Conservation (phyloP, 345 rosid species). For the Salix dunnii region DNA sequence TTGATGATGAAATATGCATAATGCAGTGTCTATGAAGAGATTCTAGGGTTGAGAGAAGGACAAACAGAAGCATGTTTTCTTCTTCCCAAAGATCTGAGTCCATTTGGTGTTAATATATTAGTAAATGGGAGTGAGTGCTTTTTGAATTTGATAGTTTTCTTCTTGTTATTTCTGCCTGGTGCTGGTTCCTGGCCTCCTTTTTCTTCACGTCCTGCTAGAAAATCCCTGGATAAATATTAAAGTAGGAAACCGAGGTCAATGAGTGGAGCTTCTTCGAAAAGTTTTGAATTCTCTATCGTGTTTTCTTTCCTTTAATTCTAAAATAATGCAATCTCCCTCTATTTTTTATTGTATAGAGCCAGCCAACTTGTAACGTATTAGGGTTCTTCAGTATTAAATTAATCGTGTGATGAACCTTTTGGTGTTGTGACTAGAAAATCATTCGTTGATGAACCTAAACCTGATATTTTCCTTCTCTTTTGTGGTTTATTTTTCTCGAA, state of each 20-base stretch:
- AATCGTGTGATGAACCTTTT: background rate
- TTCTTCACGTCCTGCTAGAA: slow-evolving; percentile 17
- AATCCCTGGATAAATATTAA: slow-evolving; percentile 15
- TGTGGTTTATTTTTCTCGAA: background rate
- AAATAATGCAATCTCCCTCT: slow-evolving; percentile 6
- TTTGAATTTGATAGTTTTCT: slow-evolving; percentile 59
- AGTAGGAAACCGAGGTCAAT: slow-evolving; percentile 46
- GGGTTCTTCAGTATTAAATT: background rate
- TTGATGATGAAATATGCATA: slow-evolving; percentile 36
- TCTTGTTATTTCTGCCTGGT: slow-evolving; percentile 65
- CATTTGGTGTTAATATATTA: slow-evolving; percentile 32
- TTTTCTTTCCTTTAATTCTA: slow-evolving; percentile 8
- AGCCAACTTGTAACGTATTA: slow-evolving; percentile 23
- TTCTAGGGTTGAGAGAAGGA: slow-evolving; percentile 64
- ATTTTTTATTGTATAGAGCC: background rate
- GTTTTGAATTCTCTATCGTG: slow-evolving; percentile 18
- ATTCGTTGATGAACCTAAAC: slow-evolving; percentile 6
- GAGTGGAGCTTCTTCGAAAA: slow-evolving; percentile 27
- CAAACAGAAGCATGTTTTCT: slow-evolving; percentile 62
- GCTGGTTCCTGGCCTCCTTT: slow-evolving; percentile 44
- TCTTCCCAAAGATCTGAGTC: slow-evolving; percentile 39
- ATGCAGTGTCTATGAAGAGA: slow-evolving; percentile 43
- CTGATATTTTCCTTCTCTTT: background rate
- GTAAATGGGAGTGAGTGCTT: slow-evolving; percentile 34
- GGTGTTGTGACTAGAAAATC: slow-evolving; percentile 7